Conservation (phyloP, 1,284 basidiomycete genomes). For the Trichosporon inkin region DNA sequence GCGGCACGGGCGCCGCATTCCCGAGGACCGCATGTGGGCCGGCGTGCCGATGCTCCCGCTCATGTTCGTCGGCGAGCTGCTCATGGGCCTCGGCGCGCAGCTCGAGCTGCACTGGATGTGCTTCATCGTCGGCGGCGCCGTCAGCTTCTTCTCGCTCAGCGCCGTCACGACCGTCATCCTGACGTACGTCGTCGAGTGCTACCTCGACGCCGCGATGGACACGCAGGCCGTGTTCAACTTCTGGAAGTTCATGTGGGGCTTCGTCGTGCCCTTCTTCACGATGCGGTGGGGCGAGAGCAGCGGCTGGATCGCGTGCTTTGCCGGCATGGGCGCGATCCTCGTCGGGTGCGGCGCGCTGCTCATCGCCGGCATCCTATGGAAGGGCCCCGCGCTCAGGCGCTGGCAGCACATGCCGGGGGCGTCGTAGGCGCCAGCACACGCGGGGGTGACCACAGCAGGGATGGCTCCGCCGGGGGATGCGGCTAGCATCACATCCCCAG, state of each 20-base stretch:
- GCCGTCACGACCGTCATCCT: conserved; percentile 31
- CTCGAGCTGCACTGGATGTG: conserved; percentile 42
- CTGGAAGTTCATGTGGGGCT: conserved; percentile 48
- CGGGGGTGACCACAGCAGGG: too few species aligned
- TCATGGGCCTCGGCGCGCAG: conserved; percentile 39
- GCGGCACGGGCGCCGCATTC: conserved; percentile 37
- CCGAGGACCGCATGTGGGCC: conserved; percentile 48
- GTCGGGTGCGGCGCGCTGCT: conserved; percentile 22
- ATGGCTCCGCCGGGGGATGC: too few species aligned
- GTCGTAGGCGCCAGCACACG: too few species aligned
- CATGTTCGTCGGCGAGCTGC: conserved; percentile 36
- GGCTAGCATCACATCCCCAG: too few species aligned
- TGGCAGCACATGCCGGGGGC: conserved; percentile 33
- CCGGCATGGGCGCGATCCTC: conserved; percentile 38
- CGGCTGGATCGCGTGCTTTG: conserved; percentile 33
- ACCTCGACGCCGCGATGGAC: conserved; percentile 37
- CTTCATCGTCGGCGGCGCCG: conserved; percentile 40
- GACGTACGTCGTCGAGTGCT: conserved; percentile 45
- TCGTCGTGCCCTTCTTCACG: conserved; percentile 45
- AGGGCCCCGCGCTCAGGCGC: conserved; percentile 26
- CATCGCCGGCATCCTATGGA: conserved; percentile 32
- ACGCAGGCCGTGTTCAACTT: conserved; percentile 48
- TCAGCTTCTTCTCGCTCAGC: conserved; percentile 41
- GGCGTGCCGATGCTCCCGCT: conserved; percentile 24
- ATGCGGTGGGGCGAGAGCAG: conserved; percentile 36